Conservation (phyloP, 2,329 filamentous ascomycete species). For the Coleophoma cylindrospora region DNA sequence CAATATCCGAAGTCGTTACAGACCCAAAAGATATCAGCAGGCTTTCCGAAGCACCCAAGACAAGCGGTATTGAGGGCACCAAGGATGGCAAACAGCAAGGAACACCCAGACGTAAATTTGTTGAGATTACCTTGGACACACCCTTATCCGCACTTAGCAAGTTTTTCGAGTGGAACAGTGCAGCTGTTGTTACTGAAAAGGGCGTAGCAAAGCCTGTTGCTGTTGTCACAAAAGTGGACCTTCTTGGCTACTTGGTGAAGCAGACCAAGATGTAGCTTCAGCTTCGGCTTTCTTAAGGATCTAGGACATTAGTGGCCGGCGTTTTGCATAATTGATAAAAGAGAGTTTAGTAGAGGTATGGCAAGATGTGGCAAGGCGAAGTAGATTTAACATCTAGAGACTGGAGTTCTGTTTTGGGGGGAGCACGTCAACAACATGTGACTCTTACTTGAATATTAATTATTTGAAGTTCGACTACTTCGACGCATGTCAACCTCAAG, state of each 20-base stretch:
- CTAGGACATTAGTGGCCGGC: background rate
- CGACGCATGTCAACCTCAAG: too few species aligned
- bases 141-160: slow-evolving; percentile 76
- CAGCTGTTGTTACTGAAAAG: slow-evolving; percentile 86
- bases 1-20: slow-evolving; percentile 84
- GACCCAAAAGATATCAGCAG: slow-evolving; percentile 64
- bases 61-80: slow-evolving; percentile 17
- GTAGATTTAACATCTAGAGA: background rate
- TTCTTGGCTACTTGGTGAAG: slow-evolving; percentile 88
- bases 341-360: background rate
- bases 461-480: too few species aligned
- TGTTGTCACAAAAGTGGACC: slow-evolving; percentile 93
- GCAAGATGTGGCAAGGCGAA: background rate
- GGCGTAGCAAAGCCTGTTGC: slow-evolving; percentile 72
- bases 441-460: too few species aligned
- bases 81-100: slow-evolving; percentile 31
- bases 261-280: slow-evolving; percentile 32
- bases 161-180: slow-evolving; percentile 98
- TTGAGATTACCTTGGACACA: slow-evolving; percentile 91
- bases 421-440: too few species aligned
- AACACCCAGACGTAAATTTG: slow-evolving; percentile 64
- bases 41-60: slow-evolving; percentile 23
- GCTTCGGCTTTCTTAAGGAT: background rate
- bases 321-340: background rate
- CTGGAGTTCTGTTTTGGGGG: background rate